phyloP scores from a whole-genome alignment of 2,329 filamentous ascomycete species.

The Ramularia endophylla region DNA sequence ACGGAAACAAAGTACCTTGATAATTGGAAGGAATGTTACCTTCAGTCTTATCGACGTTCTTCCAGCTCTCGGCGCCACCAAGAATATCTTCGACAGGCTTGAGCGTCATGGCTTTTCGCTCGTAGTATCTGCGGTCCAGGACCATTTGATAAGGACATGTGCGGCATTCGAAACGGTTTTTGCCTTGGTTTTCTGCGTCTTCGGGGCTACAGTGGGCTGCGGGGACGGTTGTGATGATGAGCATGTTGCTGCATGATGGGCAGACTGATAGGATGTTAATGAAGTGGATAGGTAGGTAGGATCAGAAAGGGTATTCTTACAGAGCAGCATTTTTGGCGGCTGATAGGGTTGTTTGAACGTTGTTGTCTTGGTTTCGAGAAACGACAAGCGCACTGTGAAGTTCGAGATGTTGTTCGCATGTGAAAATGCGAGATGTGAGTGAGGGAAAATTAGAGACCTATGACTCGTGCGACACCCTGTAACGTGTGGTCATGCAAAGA shows the following conservation, averaged over 20 bases:
- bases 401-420: background rate
- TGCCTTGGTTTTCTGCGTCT: conserved; percentile 36
- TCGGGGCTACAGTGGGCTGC: conserved; percentile 30
- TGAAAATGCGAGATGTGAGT: conserved; percentile 1
- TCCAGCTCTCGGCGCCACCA: conserved; percentile 81
- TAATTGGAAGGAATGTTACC: conserved; percentile 35
- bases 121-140: conserved; percentile 73
- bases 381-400: conserved; percentile 3
- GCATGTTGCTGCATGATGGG: conserved; percentile 75
- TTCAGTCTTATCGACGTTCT: conserved; percentile 78
- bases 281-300: background rate
- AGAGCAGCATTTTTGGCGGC: conserved; percentile 55
- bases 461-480: conserved; percentile 3
- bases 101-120: conserved; percentile 71
- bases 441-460: background rate
- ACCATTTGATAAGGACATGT: conserved; percentile 91
- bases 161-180: conserved; percentile 88
- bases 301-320: conserved; percentile 38
- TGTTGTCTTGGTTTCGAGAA: background rate
- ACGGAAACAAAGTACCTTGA: no score
- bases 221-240: conserved; percentile 58
- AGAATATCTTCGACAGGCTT: conserved; percentile 88
- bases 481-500: no score
- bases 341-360: background rate
- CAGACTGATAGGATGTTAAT: conserved; percentile 53